Percentiles rank a stretch among this genome's conserved stretches.
phyloP scores from a whole-genome alignment of 495 filamentous ascomycete species.

The Echria macrotheca region DNA sequence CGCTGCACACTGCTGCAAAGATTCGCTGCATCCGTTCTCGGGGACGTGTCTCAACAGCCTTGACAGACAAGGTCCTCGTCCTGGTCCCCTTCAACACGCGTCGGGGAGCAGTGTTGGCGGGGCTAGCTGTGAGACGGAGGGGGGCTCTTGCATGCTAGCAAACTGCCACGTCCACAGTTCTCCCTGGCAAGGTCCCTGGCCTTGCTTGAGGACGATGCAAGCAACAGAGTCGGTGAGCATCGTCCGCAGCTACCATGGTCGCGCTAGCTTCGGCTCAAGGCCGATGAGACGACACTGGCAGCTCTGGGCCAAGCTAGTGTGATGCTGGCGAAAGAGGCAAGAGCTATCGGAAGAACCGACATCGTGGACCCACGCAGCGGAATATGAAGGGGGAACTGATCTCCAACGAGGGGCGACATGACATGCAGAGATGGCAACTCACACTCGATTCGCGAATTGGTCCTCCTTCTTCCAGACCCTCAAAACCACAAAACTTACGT shows the following conservation, averaged over 20 bases:
- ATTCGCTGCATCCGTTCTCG: neutral
- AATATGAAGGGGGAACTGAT: neutral
- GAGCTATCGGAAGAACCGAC: neutral
- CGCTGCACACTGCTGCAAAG: constrained; percentile 3
- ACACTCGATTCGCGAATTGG: too few species aligned
- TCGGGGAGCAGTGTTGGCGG: constrained; percentile 6
- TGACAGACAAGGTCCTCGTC: neutral
- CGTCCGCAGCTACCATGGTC: constrained; percentile 5
- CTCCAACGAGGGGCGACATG: neutral
- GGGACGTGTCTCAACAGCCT: neutral
- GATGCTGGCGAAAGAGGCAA: neutral
- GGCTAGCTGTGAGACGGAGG: neutral
- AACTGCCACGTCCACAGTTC: neutral
- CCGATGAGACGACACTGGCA: neutral
- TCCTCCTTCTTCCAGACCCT: too few species aligned
- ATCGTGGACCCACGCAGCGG: neutral
- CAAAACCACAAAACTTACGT: too few species aligned
- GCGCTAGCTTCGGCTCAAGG: neutral
- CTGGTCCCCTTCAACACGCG: neutral
- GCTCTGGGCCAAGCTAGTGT: neutral
- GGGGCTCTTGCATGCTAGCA: neutral
- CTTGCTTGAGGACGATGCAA: constrained; percentile 9
- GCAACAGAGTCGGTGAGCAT: constrained; percentile 20
- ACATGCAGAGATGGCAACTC: too few species aligned
- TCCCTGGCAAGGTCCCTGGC: neutral